These are phyloP conservation scores for Pilaira anomala DNA, from an alignment of 192 early-diverging fungal species.

Conservation along the genomic window DNA sequence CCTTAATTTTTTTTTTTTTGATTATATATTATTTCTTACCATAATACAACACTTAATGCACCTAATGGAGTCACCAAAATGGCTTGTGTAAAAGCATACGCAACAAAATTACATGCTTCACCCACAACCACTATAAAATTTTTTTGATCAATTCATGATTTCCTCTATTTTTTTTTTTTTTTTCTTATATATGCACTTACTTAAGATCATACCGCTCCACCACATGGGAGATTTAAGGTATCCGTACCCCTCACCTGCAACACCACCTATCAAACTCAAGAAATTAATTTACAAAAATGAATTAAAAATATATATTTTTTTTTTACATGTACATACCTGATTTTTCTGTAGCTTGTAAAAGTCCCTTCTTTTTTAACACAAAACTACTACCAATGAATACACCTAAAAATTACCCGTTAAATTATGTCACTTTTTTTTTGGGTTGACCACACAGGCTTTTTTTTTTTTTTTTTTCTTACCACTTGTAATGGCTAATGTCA, in stretches of 20 bases:
- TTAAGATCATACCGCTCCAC: slow-evolving; percentile 60
- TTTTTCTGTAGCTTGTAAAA: slow-evolving; percentile 72
- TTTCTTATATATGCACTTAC: slow-evolving; percentile 40
- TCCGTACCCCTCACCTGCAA: slow-evolving; percentile 52
- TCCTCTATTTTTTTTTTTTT: no score
- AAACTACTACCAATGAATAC: slow-evolving; percentile 90
- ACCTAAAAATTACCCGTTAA: slow-evolving; percentile 44
- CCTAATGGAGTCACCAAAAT: slow-evolving; percentile 95
- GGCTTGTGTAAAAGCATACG: slow-evolving; percentile 97
- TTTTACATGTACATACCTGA: slow-evolving; percentile 29
- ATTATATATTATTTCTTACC: slow-evolving; percentile 31
- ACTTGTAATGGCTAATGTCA: slow-evolving; percentile 71
- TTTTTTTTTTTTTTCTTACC: slow-evolving; percentile 38
- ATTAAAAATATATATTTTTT: not conserved
- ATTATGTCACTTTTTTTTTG: slow-evolving; percentile 3
- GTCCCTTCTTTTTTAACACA: slow-evolving; percentile 92
- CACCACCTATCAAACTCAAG: slow-evolving; percentile 26
- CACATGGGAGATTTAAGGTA: slow-evolving; percentile 51
- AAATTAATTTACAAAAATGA: not conserved
- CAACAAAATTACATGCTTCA: slow-evolving; percentile 92
- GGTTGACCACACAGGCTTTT: no score
- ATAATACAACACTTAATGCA: slow-evolving; percentile 85
- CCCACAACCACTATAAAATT: slow-evolving; percentile 79
- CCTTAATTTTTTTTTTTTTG: not conserved
- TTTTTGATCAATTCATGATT: not conserved